Conservation (phyloP, 345 rosid genomes). For the Cardamine chenopodiifolia region DNA sequence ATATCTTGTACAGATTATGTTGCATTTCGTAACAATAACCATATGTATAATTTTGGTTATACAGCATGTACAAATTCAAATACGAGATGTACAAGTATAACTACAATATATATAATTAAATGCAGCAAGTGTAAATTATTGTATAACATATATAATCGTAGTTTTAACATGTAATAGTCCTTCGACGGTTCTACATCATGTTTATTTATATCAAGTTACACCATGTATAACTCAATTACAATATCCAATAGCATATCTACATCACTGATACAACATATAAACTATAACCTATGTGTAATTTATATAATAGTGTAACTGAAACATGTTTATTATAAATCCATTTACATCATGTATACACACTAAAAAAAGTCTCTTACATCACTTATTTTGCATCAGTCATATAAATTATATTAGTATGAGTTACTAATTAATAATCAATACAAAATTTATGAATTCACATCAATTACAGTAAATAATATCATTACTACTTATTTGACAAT, state of each 20-base stretch:
- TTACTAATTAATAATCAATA: no score
- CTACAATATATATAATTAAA: background rate
- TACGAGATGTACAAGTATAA: no score
- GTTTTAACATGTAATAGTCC: no score
- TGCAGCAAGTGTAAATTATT: background rate
- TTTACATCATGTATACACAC: background rate
- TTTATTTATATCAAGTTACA: background rate
- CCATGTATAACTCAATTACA: background rate
- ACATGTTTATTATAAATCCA: background rate
- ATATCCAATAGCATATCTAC: background rate
- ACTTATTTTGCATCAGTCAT: no score
- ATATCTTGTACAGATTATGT: background rate
- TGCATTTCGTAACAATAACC: background rate
- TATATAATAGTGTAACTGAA: no score
- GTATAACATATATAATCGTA: no score
- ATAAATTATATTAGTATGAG: no score
- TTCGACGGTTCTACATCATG: no score
- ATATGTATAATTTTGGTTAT: background rate
- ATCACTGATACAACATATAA: background rate
- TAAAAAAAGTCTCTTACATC: no score
- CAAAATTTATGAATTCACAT: no score
- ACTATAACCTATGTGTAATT: background rate
- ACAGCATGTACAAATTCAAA: background rate
- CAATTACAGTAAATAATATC: no score
- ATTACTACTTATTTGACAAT: no score